Percentiles rank a stretch among this genome's conserved stretches.
phyloP scores from a whole-genome alignment of 2,329 filamentous ascomycete species.

The Hypoxylon sp. region DNA sequence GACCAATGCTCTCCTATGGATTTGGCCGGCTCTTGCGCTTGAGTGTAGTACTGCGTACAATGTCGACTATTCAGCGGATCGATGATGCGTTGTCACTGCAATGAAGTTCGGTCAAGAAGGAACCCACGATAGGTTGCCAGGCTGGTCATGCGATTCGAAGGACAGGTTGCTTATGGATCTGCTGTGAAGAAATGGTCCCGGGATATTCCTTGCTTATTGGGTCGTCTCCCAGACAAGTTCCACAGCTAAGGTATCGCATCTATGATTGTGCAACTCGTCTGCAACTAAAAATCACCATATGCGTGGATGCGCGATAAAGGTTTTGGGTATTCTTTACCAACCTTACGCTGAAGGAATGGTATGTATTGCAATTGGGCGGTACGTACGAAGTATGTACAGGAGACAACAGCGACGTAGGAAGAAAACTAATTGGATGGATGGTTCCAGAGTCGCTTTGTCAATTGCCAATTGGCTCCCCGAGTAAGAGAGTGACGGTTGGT shows the following conservation, averaged over 20 bases:
- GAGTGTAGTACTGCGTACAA: conserved; percentile 18
- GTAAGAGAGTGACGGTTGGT: conserved; percentile 34
- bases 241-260: conserved; percentile 37
- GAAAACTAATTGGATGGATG: conserved; percentile 4
- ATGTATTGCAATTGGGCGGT: conserved; percentile 27
- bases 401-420: conserved; percentile 20
- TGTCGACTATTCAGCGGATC: conserved; percentile 29
- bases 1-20: conserved; percentile 7
- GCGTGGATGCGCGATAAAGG: conserved; percentile 33
- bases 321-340: conserved; percentile 15
- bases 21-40: conserved; percentile 17
- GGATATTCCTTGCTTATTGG: conserved; percentile 32
- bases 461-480: conserved; percentile 35
- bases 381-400: conserved; percentile 8
- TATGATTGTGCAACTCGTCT: conserved; percentile 31
- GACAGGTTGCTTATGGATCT: conserved; percentile 39
- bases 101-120: conserved; percentile 40
- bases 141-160: conserved; percentile 42
- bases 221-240: conserved; percentile 25
- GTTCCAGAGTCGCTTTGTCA: conserved; percentile 21
- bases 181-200: conserved; percentile 12
- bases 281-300: conserved; percentile 20
- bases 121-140: conserved; percentile 37
- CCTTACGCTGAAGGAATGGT: conserved; percentile 4
- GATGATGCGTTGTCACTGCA: conserved; percentile 51